Percentiles rank a stretch among this genome's conserved stretches.
These are phyloP conservation scores for Crithidia mellificae DNA, from an alignment of 208 protist genomes.

Conservation along the genomic window DNA sequence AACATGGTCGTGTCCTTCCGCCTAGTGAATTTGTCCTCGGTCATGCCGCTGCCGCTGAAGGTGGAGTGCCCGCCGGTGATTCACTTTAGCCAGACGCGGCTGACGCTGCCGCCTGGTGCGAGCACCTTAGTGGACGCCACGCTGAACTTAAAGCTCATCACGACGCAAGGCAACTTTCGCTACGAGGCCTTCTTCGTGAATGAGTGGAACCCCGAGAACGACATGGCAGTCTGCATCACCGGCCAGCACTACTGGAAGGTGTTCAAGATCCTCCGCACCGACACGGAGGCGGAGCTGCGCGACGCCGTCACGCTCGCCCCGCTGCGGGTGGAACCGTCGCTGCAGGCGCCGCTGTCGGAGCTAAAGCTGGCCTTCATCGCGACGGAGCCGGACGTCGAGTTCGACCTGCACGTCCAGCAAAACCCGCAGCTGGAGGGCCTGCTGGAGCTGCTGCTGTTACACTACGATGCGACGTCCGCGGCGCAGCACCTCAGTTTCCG, in stretches of 20 bases:
- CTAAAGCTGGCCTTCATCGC: conserved; percentile 61
- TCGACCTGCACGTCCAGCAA: conserved; percentile 46
- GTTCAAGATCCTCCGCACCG: conserved; percentile 61
- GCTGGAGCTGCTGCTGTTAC: conserved; percentile 73
- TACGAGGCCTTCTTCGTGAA: conserved; percentile 86
- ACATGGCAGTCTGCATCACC: conserved; percentile 76
- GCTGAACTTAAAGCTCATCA: conserved; percentile 64
- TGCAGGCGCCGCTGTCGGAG: conserved; percentile 58
- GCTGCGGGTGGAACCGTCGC: conserved; percentile 48
- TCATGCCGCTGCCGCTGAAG: conserved; percentile 70
- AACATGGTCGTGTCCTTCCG: conserved; percentile 33
- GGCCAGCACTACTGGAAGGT: conserved; percentile 88
- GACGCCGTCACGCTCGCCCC: conserved; percentile 66
- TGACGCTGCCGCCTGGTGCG: conserved; percentile 62
- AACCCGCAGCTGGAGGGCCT: conserved; percentile 71
- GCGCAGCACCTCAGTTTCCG: conserved; percentile 57
- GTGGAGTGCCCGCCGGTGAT: conserved; percentile 80
- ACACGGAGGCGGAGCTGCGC: conserved; percentile 44
- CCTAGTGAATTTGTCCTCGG: conserved; percentile 66
- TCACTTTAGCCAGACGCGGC: conserved; percentile 55
- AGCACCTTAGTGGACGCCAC: conserved; percentile 53
- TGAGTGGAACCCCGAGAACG: conserved; percentile 85
- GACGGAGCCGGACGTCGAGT: conserved; percentile 63
- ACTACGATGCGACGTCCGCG: conserved; percentile 73
- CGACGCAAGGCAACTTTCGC: conserved; percentile 73